Evolutionary conservation across 129 eudicot species (phyloP).

Genomic region (Lactuca saligna): DNA sequence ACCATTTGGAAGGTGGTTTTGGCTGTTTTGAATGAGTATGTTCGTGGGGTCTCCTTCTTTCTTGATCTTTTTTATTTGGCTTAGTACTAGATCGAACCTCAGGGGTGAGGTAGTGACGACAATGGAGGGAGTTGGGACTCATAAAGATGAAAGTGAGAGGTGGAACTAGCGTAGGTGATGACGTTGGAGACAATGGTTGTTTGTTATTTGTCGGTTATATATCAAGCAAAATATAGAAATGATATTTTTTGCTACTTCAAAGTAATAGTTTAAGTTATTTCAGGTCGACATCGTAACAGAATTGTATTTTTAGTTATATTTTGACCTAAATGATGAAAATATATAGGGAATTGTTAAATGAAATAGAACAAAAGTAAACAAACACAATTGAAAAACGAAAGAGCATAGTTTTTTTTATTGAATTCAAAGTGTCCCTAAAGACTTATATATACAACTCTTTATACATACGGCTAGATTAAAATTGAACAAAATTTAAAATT

Average conservation of each 20-base stretch:
- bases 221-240: neutral
- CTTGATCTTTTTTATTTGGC: constrained; percentile 12
- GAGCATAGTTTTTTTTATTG: too few relatives aligned
- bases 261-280: neutral
- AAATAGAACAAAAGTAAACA: too few relatives aligned
- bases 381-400: too few relatives aligned
- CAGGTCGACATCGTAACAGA: neutral
- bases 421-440: too few relatives aligned
- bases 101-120: neutral
- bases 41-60: constrained; percentile 27
- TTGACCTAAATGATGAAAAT: too few relatives aligned
- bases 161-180: neutral
- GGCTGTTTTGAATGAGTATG: constrained; percentile 30
- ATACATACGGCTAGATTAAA: too few relatives aligned
- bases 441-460: too few relatives aligned
- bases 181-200: neutral
- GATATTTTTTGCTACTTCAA: neutral
- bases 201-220: neutral
- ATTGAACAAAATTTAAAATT: too few relatives aligned
- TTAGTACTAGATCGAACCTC: neutral
- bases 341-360: too few relatives aligned
- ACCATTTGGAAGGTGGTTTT: constrained; percentile 34
- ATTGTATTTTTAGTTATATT: too few relatives aligned
- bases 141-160: neutral
- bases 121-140: neutral